Conservation (phyloP, 1,139 yeast genomes). For the Diutina catenulata region DNA sequence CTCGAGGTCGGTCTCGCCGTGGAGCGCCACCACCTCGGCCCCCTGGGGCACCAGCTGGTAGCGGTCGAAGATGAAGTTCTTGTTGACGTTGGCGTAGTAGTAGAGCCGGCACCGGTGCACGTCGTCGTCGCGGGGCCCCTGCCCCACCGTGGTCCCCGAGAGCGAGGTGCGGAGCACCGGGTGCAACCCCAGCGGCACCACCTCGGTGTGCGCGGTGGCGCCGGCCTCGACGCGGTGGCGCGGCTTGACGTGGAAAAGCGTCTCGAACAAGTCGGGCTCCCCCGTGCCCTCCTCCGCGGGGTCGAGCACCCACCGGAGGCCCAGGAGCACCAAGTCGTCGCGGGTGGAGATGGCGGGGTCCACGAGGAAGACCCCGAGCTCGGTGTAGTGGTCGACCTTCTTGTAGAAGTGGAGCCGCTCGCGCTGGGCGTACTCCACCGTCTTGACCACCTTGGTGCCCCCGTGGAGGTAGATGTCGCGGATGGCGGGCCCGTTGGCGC, state of each 20-base stretch:
- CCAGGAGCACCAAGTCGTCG: constrained; percentile 26
- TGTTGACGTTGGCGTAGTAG: not conserved
- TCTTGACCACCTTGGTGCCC: not conserved
- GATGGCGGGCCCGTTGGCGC: not conserved
- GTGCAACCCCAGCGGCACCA: not conserved
- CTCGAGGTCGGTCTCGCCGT: constrained; percentile 3
- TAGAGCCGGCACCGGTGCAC: constrained; percentile 1
- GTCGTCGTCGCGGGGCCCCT: not conserved
- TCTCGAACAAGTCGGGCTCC: not conserved
- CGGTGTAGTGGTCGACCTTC: constrained; percentile 12
- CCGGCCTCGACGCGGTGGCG: not conserved
- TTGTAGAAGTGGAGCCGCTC: not conserved
- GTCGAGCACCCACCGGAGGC: constrained; percentile 20
- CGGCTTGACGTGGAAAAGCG: constrained; percentile 1
- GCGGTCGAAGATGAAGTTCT: not conserved
- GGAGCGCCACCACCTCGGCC: not conserved
- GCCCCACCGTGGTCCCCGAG: not conserved
- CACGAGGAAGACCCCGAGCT: constrained; percentile 23
- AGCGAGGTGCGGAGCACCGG: not conserved
- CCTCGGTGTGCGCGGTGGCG: not conserved
- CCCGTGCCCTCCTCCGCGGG: constrained; percentile 8
- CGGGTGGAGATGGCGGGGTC: constrained; percentile 17
- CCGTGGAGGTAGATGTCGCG: not conserved
- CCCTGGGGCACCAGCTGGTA: constrained; percentile 1
- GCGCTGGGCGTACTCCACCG: not conserved